Evolutionary conservation across 345 rosid genomes (phyloP).

Genomic region (Brassica napus): DNA sequence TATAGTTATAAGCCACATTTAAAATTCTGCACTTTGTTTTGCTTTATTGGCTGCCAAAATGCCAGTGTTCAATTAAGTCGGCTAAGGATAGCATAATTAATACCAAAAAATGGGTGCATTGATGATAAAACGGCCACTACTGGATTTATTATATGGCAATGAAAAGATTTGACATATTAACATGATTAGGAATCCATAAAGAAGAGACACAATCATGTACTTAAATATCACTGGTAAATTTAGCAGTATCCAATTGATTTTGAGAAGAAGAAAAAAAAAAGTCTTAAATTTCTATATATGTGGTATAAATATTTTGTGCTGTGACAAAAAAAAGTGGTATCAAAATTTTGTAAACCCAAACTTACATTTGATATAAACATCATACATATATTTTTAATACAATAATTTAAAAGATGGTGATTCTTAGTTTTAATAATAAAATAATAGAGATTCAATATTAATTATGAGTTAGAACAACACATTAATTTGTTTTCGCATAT

Average conservation of each 20-base stretch:
- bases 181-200: not conserved
- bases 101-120: not conserved
- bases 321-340: not conserved
- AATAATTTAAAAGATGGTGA: not conserved
- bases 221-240: not conserved
- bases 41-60: constrained; percentile 19
- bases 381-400: not conserved
- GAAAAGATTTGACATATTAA: not conserved
- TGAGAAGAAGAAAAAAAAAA: not conserved
- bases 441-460: not conserved
- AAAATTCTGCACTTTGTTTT: not conserved
- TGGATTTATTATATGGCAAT: not conserved
- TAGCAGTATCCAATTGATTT: not conserved
- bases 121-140: constrained; percentile 4
- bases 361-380: not conserved
- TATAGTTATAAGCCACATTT: constrained; percentile 16
- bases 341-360: not conserved
- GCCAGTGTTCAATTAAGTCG: constrained; percentile 16
- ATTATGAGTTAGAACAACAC: not conserved
- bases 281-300: not conserved
- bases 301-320: not conserved
- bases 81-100: not conserved
- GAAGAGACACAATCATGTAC: not conserved
- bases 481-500: not conserved
- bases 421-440: not conserved